These are phyloP conservation scores for Ceratocystis cubensis DNA, from an alignment of 2,329 filamentous ascomycete genomes.

Conservation along the genomic window DNA sequence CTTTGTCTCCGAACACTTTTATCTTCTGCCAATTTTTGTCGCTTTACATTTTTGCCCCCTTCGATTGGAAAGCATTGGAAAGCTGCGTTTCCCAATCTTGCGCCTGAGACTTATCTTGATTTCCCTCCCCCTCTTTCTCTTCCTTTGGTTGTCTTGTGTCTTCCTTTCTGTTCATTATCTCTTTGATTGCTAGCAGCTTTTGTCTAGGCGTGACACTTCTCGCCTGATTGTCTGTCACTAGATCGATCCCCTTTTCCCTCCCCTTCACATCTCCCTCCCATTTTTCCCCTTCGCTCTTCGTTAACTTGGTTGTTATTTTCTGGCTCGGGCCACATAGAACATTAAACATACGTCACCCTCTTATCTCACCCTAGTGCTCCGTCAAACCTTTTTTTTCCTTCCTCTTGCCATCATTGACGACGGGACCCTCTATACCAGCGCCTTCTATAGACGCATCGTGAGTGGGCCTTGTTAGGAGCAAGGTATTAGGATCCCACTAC, in stretches of 20 bases:
- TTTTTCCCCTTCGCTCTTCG: neutral
- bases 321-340: neutral
- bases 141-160: neutral
- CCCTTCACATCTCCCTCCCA: neutral
- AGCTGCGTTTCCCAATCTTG: neutral
- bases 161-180: neutral
- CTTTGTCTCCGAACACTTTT: neutral
- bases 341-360: neutral
- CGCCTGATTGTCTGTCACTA: too few species aligned
- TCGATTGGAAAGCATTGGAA: neutral
- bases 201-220: too few species aligned
- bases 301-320: neutral
- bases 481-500: neutral
- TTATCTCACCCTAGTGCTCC: neutral
- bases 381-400: neutral
- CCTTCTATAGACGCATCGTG: slow-evolving; percentile 4
- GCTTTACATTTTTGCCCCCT: neutral
- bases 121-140: neutral
- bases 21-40: neutral
- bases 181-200: neutral
- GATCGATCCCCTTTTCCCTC: neutral
- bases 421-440: neutral
- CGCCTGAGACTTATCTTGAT: neutral
- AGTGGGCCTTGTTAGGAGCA: slow-evolving; percentile 3
- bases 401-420: neutral